A percentile compares a stretch with the other conserved stretches of the same genome.
phyloP scores from a whole-genome alignment of 306 rosid species.

The Pueraria montana region DNA sequence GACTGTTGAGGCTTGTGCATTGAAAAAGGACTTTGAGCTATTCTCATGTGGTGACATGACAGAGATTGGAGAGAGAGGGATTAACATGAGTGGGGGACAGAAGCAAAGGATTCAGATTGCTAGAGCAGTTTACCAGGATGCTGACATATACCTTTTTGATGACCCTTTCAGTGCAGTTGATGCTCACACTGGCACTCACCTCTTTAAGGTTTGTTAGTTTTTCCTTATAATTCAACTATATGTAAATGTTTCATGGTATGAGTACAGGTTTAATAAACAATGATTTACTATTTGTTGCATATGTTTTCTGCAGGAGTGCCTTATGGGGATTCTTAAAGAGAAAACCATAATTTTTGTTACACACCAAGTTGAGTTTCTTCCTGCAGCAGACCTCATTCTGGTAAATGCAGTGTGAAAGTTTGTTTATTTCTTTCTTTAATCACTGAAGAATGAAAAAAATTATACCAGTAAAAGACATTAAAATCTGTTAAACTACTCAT shows the following conservation, averaged over 20 bases:
- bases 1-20: slow-evolving; percentile 87
- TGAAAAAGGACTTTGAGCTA: slow-evolving; percentile 87
- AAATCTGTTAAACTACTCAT: not conserved
- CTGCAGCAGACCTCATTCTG: slow-evolving; percentile 94
- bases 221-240: not conserved
- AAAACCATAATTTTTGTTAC: slow-evolving; percentile 90
- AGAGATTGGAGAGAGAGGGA: slow-evolving; percentile 96
- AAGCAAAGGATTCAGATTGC: slow-evolving; percentile 98
- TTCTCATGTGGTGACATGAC: slow-evolving; percentile 88
- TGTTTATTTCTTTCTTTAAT: not conserved
- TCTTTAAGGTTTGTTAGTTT: slow-evolving; percentile 79
- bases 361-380: slow-evolving; percentile 99
- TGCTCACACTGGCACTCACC: slow-evolving; percentile 97
- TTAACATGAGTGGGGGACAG: slow-evolving; percentile 99
- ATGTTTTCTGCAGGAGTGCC: slow-evolving; percentile 73
- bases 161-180: slow-evolving; percentile 98
- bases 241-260: slow-evolving; percentile 19
- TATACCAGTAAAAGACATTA: too few species aligned
- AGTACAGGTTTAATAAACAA: not conserved
- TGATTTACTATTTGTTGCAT: slow-evolving; percentile 31
- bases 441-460: too few species aligned
- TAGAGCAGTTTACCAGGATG: slow-evolving; percentile 90
- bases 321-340: slow-evolving; percentile 86
- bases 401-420: slow-evolving; percentile 54
- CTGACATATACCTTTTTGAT: slow-evolving; percentile 88